Base-by-base conservation (phyloP, 495 filamentous ascomycete genomes). In the Penicillium parvum region DNA sequence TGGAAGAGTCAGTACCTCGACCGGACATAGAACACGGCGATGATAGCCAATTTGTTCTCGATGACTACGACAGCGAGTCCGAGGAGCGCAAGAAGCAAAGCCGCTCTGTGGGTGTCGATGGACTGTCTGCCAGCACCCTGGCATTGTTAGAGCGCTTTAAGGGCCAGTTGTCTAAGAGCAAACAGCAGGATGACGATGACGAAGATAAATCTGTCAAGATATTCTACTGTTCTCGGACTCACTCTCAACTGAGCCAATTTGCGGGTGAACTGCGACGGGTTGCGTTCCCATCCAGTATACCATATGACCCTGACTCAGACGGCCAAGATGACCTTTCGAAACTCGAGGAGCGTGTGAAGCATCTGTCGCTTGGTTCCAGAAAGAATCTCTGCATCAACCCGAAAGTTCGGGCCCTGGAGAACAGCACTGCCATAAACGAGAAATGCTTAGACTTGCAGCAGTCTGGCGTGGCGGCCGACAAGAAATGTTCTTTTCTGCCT, bases 311-410 rank as follows among this genome's bases (percentile, higher is more conserved):
- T 39, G 51, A 40, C 19, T 22, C 30, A 23, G 55, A 53, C 10
- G 57, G 47, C 9, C 47, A 64, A 26, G 49, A 51, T 11, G 49
- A 54, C 9, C 47, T 64, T 5, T 50, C 56, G 2, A 45, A 60
- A 15, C 54, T 76, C 7, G 70, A 74, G 23, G 84, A 90, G 55
- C 71, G 74, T 4, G 61, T 96, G 20, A 96, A 92, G 52, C 87
- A 97, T 49, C 64, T 98, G 3, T 82, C 89, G 0, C 66, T 98
- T 7, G 95, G 91, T 4, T 96, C 92, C 0, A 76, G 92, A 19
- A 95, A 91, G 52, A 90, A 89, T 45, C 72, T 98, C 2, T 98
- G 92, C 62, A 96, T 97, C 56, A 96, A 97, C 53, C 75, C 85
- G 3, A 78, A 79, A 18, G 91, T 98, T 11, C 68, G 72, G 28